These are phyloP conservation scores for Pueraria montana DNA, from an alignment of 306 rosid species.

Conservation along the genomic window DNA sequence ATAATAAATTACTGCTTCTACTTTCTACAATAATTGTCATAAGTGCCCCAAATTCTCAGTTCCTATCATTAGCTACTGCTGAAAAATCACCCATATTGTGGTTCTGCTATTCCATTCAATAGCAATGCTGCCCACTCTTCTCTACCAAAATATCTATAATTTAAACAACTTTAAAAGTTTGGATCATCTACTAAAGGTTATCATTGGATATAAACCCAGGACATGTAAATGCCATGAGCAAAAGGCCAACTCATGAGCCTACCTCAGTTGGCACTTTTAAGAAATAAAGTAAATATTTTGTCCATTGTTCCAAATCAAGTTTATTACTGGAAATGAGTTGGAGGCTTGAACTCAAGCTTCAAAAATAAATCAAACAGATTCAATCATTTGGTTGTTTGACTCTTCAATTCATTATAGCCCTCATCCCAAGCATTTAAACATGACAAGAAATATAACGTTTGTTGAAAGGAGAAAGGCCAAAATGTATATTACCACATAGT, in stretches of 20 bases:
- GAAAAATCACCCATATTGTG: not conserved
- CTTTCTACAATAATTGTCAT: not conserved
- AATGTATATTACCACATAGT: slow-evolving; percentile 70
- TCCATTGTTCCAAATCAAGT: not conserved
- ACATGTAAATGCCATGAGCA: not conserved
- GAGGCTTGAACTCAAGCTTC: not conserved
- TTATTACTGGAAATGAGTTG: not conserved
- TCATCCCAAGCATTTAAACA: not conserved
- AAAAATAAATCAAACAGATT: slow-evolving; percentile 4
- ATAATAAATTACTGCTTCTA: not conserved
- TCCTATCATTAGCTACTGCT: not conserved
- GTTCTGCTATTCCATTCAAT: not conserved
- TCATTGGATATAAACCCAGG: not conserved
- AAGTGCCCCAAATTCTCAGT: not conserved
- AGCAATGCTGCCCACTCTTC: not conserved
- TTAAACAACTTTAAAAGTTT: not conserved
- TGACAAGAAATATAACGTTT: slow-evolving; percentile 2
- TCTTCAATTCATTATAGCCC: slow-evolving; percentile 14
- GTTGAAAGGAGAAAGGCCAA: slow-evolving; percentile 10
- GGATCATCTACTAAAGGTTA: not conserved
- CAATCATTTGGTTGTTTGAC: slow-evolving; percentile 5
- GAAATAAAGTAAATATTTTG: not conserved
- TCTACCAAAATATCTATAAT: slow-evolving; percentile 1
- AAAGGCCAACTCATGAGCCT: not conserved
- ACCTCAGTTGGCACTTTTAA: not conserved